A percentile compares a stretch with the other conserved stretches of the same genome.
Conservation (phyloP, 2,329 filamentous ascomycete species). For the Diaporthe velutina region DNA sequence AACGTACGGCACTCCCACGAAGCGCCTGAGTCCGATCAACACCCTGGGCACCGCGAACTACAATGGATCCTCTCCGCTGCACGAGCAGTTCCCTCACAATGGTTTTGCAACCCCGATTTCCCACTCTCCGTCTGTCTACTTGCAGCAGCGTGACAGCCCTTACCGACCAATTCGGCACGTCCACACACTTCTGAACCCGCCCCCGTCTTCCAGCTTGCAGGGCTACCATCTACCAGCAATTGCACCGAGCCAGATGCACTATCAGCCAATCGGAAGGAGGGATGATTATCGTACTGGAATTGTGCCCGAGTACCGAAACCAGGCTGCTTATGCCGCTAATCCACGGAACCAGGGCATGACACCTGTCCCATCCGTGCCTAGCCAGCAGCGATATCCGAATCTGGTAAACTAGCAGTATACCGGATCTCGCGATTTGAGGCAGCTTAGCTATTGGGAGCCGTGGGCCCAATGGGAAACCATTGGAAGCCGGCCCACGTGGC, state of each 20-base stretch:
- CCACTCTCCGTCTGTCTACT: constrained; percentile 87
- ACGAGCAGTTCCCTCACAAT: constrained; percentile 69
- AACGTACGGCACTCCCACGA: constrained; percentile 64
- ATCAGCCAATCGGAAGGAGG: constrained; percentile 80
- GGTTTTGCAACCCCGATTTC: constrained; percentile 74
- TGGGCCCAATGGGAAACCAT: not conserved
- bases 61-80: constrained; percentile 76
- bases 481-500: not conserved
- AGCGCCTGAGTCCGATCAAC: constrained; percentile 65
- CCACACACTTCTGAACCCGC: constrained; percentile 90
- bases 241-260: constrained; percentile 82
- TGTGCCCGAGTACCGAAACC: constrained; percentile 70
- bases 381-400: constrained; percentile 37
- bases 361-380: constrained; percentile 13
- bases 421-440: constrained; percentile 15
- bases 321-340: constrained; percentile 21
- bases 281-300: constrained; percentile 78
- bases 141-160: constrained; percentile 89
- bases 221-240: constrained; percentile 71
- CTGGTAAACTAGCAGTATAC: constrained; percentile 30
- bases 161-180: constrained; percentile 93
- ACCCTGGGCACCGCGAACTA: constrained; percentile 59
- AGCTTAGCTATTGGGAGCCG: not conserved
- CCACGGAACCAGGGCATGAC: constrained; percentile 31
- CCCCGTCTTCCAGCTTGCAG: constrained; percentile 83